Evolutionary conservation across 1,284 basidiomycete genomes (phyloP).

Genomic region (Irpex sp.): DNA sequence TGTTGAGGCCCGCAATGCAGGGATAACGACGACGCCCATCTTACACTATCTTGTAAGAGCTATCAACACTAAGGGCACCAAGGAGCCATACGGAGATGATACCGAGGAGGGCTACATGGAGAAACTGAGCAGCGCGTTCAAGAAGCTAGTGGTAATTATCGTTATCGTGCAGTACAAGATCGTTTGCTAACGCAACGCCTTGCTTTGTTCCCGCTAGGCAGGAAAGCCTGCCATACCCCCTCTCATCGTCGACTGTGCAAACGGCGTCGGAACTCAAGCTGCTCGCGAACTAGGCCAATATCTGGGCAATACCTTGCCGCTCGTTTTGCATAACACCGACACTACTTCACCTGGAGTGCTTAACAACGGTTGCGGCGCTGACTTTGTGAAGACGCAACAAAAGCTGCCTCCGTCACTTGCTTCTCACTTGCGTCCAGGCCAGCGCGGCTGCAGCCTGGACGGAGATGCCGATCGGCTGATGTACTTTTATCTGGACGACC

Average conservation of each 20-base stretch:
- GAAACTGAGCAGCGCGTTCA: constrained; percentile 85
- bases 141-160: constrained; percentile 74
- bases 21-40: constrained; percentile 90
- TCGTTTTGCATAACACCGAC: constrained; percentile 65
- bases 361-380: constrained; percentile 90
- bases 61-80: constrained; percentile 78
- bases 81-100: constrained; percentile 78
- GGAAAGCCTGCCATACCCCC: constrained; percentile 57
- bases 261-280: constrained; percentile 87
- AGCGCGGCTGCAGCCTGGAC: constrained; percentile 90
- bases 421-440: constrained; percentile 55
- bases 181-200: constrained; percentile 8
- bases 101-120: constrained; percentile 83
- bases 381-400: constrained; percentile 95
- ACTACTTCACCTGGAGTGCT: constrained; percentile 67
- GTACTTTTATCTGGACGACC: constrained; percentile 86
- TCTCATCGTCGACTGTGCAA: constrained; percentile 91
- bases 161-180: constrained; percentile 1
- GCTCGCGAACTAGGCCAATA: constrained; percentile 53
- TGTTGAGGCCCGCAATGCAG: constrained; percentile 63
- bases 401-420: constrained; percentile 71
- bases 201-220: constrained; percentile 31
- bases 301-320: constrained; percentile 48
- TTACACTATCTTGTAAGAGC: constrained; percentile 93
- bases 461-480: constrained; percentile 98